Conservation (phyloP, 2,329 filamentous ascomycete species). For the Rutstroemia sp. region DNA sequence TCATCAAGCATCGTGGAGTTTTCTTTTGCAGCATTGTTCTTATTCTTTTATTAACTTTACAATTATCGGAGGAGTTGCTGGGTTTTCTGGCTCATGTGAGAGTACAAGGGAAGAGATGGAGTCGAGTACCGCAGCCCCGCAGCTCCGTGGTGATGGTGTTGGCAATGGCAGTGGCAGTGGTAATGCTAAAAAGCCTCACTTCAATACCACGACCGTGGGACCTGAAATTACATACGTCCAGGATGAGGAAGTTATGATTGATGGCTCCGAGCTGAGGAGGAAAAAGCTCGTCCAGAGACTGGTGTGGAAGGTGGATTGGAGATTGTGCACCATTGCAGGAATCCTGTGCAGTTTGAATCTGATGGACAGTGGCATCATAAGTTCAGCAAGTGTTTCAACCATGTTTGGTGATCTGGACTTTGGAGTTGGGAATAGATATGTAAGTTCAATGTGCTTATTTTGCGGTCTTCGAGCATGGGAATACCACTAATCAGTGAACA, state of each 20-base stretch:
- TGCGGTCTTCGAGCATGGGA: not conserved
- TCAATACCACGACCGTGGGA: not conserved
- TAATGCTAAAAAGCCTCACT: not conserved
- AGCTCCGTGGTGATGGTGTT: not conserved
- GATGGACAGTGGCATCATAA: slow-evolving; percentile 63
- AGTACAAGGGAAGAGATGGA: not conserved
- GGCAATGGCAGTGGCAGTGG: not conserved
- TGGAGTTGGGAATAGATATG: slow-evolving; percentile 53
- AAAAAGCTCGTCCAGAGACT: slow-evolving; percentile 35
- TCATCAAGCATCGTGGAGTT: not conserved
- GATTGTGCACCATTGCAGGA: slow-evolving; percentile 63
- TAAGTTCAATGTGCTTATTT: slow-evolving; percentile 13
- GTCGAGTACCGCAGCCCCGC: not conserved
- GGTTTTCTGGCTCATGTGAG: no score
- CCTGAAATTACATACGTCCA: not conserved
- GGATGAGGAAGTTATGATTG: not conserved
- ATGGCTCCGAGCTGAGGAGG: not conserved
- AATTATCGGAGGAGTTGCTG: no score
- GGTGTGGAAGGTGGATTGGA: slow-evolving; percentile 57
- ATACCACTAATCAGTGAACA: slow-evolving; percentile 7
- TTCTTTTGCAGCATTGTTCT: no score
- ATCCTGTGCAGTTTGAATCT: slow-evolving; percentile 64
- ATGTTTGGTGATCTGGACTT: slow-evolving; percentile 47
- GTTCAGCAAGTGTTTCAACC: slow-evolving; percentile 59
- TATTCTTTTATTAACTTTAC: no score